A percentile compares a stretch with the other conserved stretches of the same genome.
phyloP scores from a whole-genome alignment of 2,329 filamentous ascomycete species.

The Trichophyton schoenleinii region DNA sequence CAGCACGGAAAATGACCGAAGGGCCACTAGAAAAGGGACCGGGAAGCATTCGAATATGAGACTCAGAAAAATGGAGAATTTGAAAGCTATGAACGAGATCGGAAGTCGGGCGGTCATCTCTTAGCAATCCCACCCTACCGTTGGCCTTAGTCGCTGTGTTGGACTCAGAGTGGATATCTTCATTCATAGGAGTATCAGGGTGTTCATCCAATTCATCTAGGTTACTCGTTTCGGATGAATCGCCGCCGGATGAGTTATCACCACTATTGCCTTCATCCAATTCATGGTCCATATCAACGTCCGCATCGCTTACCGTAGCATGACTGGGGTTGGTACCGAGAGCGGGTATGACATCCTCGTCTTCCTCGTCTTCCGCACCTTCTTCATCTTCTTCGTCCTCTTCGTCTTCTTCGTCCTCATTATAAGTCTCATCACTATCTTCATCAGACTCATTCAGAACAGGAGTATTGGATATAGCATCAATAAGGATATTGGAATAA shows the following conservation, averaged over 20 bases:
- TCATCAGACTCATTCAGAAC: slow-evolving; percentile 9
- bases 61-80: slow-evolving; percentile 32
- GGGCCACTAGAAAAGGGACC: slow-evolving; percentile 22
- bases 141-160: not conserved
- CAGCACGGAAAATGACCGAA: slow-evolving; percentile 22
- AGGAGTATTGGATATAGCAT: not conserved
- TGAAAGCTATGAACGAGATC: slow-evolving; percentile 21
- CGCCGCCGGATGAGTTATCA: not conserved
- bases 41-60: slow-evolving; percentile 26
- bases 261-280: not conserved
- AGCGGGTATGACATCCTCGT: not conserved
- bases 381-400: slow-evolving; percentile 4
- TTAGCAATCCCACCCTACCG: not conserved
- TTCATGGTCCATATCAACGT: not conserved
- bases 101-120: not conserved
- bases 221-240: not conserved
- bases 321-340: not conserved
- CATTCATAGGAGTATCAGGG: not conserved
- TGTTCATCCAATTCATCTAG: not conserved
- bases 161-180: not conserved
- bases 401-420: slow-evolving; percentile 12
- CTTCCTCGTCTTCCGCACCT: not conserved
- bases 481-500: not conserved
- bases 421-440: slow-evolving; percentile 6
- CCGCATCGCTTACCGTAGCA: not conserved